Conservation (phyloP, 768 basidiomycete species). For the Astraeus odoratus region DNA sequence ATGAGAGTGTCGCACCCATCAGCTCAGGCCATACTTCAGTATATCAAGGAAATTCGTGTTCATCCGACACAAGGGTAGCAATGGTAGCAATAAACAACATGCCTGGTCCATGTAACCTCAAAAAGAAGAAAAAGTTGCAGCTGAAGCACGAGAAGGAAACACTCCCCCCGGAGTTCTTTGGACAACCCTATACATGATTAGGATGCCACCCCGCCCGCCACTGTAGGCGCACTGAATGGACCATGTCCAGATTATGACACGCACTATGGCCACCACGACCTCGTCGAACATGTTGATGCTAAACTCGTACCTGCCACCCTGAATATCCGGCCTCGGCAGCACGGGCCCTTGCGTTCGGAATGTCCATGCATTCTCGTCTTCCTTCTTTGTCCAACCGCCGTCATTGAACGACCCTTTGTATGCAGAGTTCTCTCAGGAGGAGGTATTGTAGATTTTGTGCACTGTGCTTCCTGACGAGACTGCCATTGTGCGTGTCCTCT, state of each 20-base stretch:
- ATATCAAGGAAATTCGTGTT: not conserved
- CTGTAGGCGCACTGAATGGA: slow-evolving; percentile 4
- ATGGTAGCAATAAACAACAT: too few relatives aligned
- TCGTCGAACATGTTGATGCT: slow-evolving; percentile 7
- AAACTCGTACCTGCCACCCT: slow-evolving; percentile 43
- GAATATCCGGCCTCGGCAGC: slow-evolving; percentile 71
- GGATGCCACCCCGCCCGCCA: slow-evolving; percentile 1
- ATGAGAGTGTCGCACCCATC: not conserved
- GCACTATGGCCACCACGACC: not conserved
- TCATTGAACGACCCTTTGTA: slow-evolving; percentile 60
- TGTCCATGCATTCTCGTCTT: slow-evolving; percentile 53
- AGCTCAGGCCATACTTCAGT: not conserved
- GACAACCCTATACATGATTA: not conserved
- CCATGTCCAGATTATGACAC: slow-evolving; percentile 5
- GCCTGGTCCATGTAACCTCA: slow-evolving; percentile 57
- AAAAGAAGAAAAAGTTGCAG: slow-evolving; percentile 35
- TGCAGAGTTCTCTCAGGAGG: slow-evolving; percentile 70
- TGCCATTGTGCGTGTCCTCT: slow-evolving; percentile 51
- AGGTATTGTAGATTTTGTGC: slow-evolving; percentile 68
- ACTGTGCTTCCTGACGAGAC: slow-evolving; percentile 65
- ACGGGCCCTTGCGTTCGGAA: slow-evolving; percentile 72
- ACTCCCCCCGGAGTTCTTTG: not conserved
- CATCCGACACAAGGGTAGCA: not conserved
- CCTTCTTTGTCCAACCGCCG: slow-evolving; percentile 62
- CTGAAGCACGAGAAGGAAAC: slow-evolving; percentile 29